Evolutionary conservation across 805 yeast species (phyloP), one percentile per base, ranked within the genome.

Genomic region (Saccharomycopsis capsularis): DNA sequence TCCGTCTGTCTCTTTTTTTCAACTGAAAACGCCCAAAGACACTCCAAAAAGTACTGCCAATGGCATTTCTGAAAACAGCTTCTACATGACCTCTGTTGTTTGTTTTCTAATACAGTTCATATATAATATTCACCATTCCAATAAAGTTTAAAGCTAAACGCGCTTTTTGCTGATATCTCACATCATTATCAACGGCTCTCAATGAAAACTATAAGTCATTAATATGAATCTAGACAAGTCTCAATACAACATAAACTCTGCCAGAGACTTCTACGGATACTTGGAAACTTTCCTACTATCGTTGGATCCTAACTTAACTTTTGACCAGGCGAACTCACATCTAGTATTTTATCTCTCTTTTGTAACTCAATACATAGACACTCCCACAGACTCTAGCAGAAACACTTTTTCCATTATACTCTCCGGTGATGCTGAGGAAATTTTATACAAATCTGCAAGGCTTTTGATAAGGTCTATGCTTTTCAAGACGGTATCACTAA

Each of bases 301-400:
- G 7, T 15, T 52, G 2, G 52, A 49, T 30, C 21, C 40, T 13
- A 40, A 40, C 16, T 40, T 29, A 6, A 24, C 46, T 25, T 34
- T 45, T 11, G 56, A 53, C n/a, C 42, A 48, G 29, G 47, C 54
- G 4, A 53, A 51, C 35, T 18, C 45, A 1, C 19, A 43, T n/a
- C 32, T 53, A 5, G 45, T 47, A 24, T 46, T 47, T 18, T 53
- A 41, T 39, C 34, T 53, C 11, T 50, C 56, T 9, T 44, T 51
- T 39, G 47, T 53, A 13, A 24, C 50, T 6, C 18, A 44, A 6
- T 45, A 47, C 27, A 41, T 51, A 11, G 51, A 53, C 27, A 25
- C 40, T 24, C 53, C 56, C 6, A 37, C 50, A 15, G 41, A 23
- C 16, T 39, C 51, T 4, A 21, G 23, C 19, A 37, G 41, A 27